A percentile compares a stretch with the other conserved stretches of the same genome.
Evolutionary conservation across 2,329 filamentous ascomycete species (phyloP).

Genomic region (Microsporum canis): DNA sequence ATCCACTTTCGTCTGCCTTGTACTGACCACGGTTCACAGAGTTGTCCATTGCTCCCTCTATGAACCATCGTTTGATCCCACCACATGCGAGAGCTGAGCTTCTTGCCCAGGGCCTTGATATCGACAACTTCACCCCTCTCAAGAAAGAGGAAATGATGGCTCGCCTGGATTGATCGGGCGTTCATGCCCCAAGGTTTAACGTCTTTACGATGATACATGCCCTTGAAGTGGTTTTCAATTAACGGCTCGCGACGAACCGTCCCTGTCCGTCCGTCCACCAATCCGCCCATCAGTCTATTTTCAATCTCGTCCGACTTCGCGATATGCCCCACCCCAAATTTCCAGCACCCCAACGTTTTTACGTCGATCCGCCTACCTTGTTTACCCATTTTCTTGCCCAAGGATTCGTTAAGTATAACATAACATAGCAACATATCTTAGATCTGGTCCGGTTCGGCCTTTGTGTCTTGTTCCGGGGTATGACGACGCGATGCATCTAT

Average conservation of each 20-base stretch:
- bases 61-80: constrained; percentile 84
- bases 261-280: constrained; percentile 13
- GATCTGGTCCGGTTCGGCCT: not conserved
- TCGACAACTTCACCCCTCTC: constrained; percentile 86
- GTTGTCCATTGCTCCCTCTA: constrained; percentile 81
- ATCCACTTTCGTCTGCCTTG: not conserved
- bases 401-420: not conserved
- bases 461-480: not conserved
- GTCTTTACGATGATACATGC: constrained; percentile 27
- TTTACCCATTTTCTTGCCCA: constrained; percentile 9
- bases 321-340: not conserved
- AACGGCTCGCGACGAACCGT: constrained; percentile 16
- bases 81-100: constrained; percentile 66
- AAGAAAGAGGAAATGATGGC: constrained; percentile 95
- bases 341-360: not conserved
- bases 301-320: not conserved
- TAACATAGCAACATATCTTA: constrained; percentile 4
- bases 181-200: constrained; percentile 13
- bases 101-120: constrained; percentile 68
- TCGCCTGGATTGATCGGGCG: constrained; percentile 68
- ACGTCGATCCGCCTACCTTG: constrained; percentile 3
- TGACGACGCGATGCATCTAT: constrained; percentile 1
- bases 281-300: constrained; percentile 12
- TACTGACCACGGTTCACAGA: constrained; percentile 43
- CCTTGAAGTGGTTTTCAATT: constrained; percentile 26